Evolutionary conservation across 1,284 basidiomycete species (phyloP), one percentile per base, ranked within the genome.

Genomic region (Heterobasidion irregulare): DNA sequence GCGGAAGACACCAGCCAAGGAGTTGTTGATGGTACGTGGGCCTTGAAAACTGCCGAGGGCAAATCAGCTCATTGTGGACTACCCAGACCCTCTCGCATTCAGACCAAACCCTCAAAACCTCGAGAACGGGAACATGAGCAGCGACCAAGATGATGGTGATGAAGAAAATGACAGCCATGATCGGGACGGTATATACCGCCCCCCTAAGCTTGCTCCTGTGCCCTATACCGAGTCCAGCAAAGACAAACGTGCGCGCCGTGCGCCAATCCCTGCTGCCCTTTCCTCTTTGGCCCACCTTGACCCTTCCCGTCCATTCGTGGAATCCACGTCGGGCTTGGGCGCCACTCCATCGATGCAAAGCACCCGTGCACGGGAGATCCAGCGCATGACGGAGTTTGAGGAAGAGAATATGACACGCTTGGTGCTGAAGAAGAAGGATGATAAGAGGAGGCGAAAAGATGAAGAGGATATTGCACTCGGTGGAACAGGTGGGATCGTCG

Each of bases 331-430:
- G 4, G 94, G 94, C 54, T 75, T 96, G 2, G 86, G 89, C 8
- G 75, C 77, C 53, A 81, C 74, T 58, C 84, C 76, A 43, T 75
- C 75, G 54, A 75, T 81, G 13, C 71, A 70, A 46, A 88, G 86
- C 1, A 75, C 78, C 18, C 86, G 92, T 26, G 89, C 89, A 8
- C 79, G 83, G 38, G 85, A 92, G 59, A 76, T 98, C 58, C 82
- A 86, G 62, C 82, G 87, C 12, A 86, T 98, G 74, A 83, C 83
- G 53, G 89, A 93, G 61, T 99, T 92, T 70, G 96, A 99, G 72
- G 96, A 98, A 70, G 92, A 93, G 54, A 96, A 98, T 70, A 94
- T 98, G 74, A 94, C 90, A 33, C 84, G 96, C 55, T 69, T 98
- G 55, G 81, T 96, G 58, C 89, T 94, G 80, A 91, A 87, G 68